Conservation (phyloP, 2,329 filamentous ascomycete species). For the Pestalotiopsis sp. region DNA sequence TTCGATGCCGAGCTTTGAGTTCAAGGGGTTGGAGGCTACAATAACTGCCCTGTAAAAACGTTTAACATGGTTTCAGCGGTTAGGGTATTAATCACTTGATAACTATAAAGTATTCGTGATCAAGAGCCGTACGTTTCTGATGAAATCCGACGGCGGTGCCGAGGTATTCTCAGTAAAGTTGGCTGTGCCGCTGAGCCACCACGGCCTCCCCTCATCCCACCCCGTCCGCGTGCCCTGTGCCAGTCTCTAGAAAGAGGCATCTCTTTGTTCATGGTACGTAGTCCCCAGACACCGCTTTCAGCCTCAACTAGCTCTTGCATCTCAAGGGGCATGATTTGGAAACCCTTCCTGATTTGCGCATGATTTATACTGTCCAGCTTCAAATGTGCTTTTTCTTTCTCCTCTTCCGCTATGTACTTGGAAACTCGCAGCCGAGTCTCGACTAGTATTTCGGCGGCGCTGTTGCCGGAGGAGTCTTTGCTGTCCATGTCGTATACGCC, state of each 20-base stretch:
- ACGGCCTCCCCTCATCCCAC: background rate
- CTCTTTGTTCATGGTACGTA: background rate
- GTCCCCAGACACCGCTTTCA: background rate
- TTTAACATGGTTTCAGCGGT: constrained; percentile 3
- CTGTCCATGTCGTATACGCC: background rate
- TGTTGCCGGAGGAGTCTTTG: background rate
- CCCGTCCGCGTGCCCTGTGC: background rate
- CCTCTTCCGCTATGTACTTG: background rate
- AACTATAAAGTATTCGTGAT: background rate
- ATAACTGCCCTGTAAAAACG: constrained; percentile 20
- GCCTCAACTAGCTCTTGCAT: background rate
- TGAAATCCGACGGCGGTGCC: background rate
- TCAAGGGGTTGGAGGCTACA: constrained; percentile 23
- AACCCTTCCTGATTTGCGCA: background rate
- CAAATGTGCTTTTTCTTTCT: background rate
- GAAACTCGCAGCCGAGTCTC: background rate
- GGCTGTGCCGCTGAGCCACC: background rate
- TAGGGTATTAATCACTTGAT: background rate
- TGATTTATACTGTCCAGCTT: background rate
- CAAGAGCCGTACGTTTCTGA: background rate
- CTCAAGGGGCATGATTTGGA: background rate
- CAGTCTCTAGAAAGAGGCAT: background rate
- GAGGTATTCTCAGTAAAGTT: background rate
- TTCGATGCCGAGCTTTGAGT: constrained; percentile 23
- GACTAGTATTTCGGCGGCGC: background rate